These are phyloP conservation scores for Fraxinus platypoda DNA, from an alignment of 305 asterid species.

Conservation along the genomic window DNA sequence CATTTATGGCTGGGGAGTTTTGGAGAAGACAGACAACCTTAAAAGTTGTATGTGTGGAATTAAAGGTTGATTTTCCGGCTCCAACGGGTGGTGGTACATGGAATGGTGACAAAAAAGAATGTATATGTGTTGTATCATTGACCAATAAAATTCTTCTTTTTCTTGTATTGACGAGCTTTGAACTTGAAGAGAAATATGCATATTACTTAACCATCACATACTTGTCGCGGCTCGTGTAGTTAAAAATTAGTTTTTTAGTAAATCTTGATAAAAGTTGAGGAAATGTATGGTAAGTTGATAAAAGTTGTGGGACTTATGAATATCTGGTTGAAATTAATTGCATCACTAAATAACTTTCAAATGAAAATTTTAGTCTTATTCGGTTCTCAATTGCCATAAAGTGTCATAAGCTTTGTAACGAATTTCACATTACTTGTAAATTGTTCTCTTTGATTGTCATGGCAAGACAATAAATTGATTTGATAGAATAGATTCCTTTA, in stretches of 20 bases:
- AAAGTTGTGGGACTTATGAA: too few species aligned
- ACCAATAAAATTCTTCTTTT: neutral
- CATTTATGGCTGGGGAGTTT: neutral
- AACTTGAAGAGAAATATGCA: neutral
- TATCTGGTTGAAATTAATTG: neutral
- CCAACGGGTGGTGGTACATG: constrained; percentile 15
- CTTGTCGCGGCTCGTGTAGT: neutral
- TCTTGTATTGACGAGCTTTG: neutral
- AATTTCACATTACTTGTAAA: too few species aligned
- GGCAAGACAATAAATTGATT: neutral
- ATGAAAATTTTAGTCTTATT: neutral
- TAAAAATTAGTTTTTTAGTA: too few species aligned
- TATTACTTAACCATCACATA: neutral
- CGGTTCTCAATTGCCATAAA: neutral
- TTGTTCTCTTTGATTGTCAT: neutral
- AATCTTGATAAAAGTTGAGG: too few species aligned
- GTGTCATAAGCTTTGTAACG: neutral
- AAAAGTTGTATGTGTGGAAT: constrained; percentile 14
- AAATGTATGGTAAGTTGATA: neutral
- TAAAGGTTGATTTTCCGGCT: constrained; percentile 8
- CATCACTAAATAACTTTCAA: too few species aligned
- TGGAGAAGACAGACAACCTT: neutral
- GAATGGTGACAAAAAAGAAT: neutral
- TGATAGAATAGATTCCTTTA: neutral
- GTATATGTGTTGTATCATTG: neutral